Conservation (phyloP, 345 rosid genomes). For the Passiflora organensis region DNA sequence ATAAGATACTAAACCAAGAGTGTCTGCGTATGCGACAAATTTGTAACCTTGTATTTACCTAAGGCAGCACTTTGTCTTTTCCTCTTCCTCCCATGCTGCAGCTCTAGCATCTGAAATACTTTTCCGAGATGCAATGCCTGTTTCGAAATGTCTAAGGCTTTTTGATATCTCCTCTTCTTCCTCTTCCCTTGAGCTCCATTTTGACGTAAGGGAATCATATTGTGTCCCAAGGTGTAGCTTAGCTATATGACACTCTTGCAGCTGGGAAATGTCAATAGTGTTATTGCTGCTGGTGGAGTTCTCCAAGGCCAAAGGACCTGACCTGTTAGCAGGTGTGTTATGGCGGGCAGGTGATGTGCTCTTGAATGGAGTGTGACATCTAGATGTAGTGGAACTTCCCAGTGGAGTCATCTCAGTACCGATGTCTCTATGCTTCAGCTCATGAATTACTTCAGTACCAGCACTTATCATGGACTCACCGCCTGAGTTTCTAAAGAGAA, state of each 20-base stretch:
- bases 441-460: constrained; percentile 39
- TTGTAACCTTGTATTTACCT: constrained; percentile 36
- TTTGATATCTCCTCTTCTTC: constrained; percentile 86
- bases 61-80: constrained; percentile 72
- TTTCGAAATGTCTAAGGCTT: constrained; percentile 75
- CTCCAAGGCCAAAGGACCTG: constrained; percentile 63
- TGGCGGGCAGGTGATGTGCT: constrained; percentile 78
- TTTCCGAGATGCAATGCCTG: constrained; percentile 37
- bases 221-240: constrained; percentile 62
- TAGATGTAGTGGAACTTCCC: constrained; percentile 73
- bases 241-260: constrained; percentile 60
- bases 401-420: constrained; percentile 96
- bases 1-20: too few relatives aligned
- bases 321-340: constrained; percentile 83
- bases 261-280: constrained; percentile 57
- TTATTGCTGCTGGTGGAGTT: constrained; percentile 24
- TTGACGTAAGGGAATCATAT: constrained; percentile 53
- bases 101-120: constrained; percentile 60
- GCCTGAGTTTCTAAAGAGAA: constrained; percentile 54
- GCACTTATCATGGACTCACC: constrained; percentile 43
- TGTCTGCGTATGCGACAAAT: background rate
- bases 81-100: constrained; percentile 73
- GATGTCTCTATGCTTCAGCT: constrained; percentile 56
- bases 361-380: constrained; percentile 74
- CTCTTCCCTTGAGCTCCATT: constrained; percentile 92